A percentile compares a stretch with the other conserved stretches of the same genome.
These are phyloP conservation scores for Tribonema minus DNA, from an alignment of 108 stramenopile genomes.

Conservation along the genomic window DNA sequence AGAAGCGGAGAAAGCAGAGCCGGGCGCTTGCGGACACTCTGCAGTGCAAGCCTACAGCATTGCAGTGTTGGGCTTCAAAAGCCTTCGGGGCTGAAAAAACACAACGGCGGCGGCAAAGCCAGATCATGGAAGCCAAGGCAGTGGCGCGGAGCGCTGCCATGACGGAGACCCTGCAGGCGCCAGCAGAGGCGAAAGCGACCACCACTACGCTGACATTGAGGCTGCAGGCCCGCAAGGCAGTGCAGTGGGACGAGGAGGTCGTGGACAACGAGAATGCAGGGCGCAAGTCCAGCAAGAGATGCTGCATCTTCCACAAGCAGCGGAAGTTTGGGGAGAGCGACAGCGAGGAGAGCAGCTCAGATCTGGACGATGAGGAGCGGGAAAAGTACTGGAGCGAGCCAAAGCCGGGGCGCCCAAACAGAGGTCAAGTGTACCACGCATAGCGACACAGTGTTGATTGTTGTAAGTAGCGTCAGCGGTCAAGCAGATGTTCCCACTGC, in stretches of 20 bases:
- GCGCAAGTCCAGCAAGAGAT: constrained; percentile 78
- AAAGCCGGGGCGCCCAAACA: constrained; percentile 24
- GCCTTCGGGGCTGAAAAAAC: no score
- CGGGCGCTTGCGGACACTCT: no score
- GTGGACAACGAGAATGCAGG: constrained; percentile 88
- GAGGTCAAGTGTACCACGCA: constrained; percentile 31
- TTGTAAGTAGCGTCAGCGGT: no score
- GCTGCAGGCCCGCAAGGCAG: constrained; percentile 22
- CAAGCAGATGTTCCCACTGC: no score
- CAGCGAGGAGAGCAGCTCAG: constrained; percentile 36
- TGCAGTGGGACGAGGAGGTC: constrained; percentile 62
- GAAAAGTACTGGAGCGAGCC: constrained; percentile 38
- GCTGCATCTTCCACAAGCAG: constrained; percentile 93
- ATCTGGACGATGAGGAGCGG: constrained; percentile 38
- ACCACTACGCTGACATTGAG: constrained; percentile 15
- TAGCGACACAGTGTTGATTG: no score
- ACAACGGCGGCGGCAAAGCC: no score
- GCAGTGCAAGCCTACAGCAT: no score
- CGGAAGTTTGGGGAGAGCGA: constrained; percentile 75
- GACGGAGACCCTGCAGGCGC: neutral
- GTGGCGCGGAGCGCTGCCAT: neutral
- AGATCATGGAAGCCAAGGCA: neutral
- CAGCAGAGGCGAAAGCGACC: neutral
- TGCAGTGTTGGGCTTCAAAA: no score
- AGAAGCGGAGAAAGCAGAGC: no score